These are phyloP conservation scores for Podila epicladia DNA, from an alignment of 192 early-diverging fungal species.

Conservation along the genomic window DNA sequence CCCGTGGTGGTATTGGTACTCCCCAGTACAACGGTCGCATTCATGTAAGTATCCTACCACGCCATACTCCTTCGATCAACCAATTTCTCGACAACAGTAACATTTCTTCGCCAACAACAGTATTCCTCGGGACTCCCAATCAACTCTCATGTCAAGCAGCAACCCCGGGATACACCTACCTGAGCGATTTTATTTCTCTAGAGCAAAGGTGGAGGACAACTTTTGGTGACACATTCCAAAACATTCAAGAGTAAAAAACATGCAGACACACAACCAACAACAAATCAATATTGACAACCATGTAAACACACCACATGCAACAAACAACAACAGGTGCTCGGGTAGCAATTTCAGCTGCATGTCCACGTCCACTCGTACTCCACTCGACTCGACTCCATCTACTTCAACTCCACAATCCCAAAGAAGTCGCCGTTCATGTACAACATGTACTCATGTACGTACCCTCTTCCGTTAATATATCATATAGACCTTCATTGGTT, in stretches of 20 bases:
- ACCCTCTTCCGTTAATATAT: background rate
- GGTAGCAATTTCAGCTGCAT: background rate
- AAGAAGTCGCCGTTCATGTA: no score
- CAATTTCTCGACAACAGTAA: background rate
- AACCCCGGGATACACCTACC: no score
- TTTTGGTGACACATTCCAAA: no score
- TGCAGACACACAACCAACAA: no score
- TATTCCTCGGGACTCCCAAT: background rate
- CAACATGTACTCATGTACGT: background rate
- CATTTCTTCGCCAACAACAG: background rate
- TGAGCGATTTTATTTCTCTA: no score
- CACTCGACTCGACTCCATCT: no score
- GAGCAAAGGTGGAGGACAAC: no score
- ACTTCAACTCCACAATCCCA: no score
- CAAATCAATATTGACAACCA: no score
- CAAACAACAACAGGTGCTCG: background rate
- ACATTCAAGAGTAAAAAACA: no score
- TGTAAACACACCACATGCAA: background rate
- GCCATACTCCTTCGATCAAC: background rate
- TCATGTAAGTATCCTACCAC: background rate
- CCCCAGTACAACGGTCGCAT: conserved; percentile 6
- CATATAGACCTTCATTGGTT: conserved; percentile 37
- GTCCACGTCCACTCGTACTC: no score
- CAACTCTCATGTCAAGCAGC: background rate
- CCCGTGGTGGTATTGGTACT: conserved; percentile 12